Conservation (phyloP, 2,329 filamentous ascomycete genomes). For the Cyphellophora europaea region DNA sequence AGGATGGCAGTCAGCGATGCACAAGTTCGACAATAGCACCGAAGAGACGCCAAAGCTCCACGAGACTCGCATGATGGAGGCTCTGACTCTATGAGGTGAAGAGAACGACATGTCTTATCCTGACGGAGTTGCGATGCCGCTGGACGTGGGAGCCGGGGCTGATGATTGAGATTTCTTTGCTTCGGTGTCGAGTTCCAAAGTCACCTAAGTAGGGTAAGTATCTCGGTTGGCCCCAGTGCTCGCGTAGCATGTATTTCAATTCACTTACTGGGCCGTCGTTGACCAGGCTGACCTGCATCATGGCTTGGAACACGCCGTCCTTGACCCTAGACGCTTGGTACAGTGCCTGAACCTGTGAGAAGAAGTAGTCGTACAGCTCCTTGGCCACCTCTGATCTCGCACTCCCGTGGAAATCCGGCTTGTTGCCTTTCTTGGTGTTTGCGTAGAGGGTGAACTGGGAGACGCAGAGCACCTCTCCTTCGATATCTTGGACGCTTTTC, state of each 20-base stretch:
- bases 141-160: neutral
- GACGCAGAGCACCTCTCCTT: constrained; percentile 89
- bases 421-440: constrained; percentile 88
- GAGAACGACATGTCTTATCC: too few species aligned
- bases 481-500: constrained; percentile 74
- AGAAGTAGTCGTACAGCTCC: constrained; percentile 74
- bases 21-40: too few species aligned
- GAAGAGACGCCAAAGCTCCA: too few species aligned
- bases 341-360: constrained; percentile 61
- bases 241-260: neutral
- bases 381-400: constrained; percentile 69
- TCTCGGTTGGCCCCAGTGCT: neutral
- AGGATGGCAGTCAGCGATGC: too few species aligned
- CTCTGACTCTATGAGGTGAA: too few species aligned
- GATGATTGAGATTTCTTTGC: neutral
- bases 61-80: too few species aligned
- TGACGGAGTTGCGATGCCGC: constrained; percentile 1
- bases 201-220: constrained; percentile 17
- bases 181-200: constrained; percentile 34
- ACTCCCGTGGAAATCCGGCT: constrained; percentile 89
- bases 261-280: constrained; percentile 74
- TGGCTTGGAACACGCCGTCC: constrained; percentile 94
- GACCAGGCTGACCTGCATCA: constrained; percentile 93
- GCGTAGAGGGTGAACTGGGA: constrained; percentile 95
- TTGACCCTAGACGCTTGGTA: constrained; percentile 72